Percentiles rank a stretch among this genome's conserved stretches.
These are phyloP conservation scores for Pecoramyces ruminantium DNA, from an alignment of 192 early-diverging fungal genomes.

Conservation along the genomic window DNA sequence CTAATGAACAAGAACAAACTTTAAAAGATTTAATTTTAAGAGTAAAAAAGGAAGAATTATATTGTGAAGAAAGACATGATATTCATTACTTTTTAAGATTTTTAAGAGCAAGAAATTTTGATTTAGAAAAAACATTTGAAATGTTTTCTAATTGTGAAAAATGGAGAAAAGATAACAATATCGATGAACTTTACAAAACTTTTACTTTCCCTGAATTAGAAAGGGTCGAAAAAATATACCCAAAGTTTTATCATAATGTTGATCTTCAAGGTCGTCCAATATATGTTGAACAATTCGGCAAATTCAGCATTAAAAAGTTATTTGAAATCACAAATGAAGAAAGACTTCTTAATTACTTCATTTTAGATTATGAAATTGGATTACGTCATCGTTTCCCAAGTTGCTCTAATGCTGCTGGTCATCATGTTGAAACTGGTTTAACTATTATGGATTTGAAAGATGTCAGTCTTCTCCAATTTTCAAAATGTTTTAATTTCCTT, in stretches of 20 bases:
- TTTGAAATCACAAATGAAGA: slow-evolving; percentile 45
- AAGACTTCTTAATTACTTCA: slow-evolving; percentile 50
- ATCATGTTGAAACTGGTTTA: slow-evolving; percentile 62
- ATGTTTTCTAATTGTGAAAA: slow-evolving; percentile 52
- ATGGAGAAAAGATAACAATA: slow-evolving; percentile 45
- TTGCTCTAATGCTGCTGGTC: slow-evolving; percentile 41
- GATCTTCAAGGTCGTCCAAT: slow-evolving; percentile 80
- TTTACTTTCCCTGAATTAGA: slow-evolving; percentile 50
- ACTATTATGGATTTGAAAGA: slow-evolving; percentile 85
- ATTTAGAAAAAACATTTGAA: slow-evolving; percentile 37
- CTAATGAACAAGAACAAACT: background rate
- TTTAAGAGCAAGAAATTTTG: slow-evolving; percentile 55
- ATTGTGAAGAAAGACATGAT: slow-evolving; percentile 36
- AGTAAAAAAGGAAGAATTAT: slow-evolving; percentile 22
- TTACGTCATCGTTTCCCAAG: slow-evolving; percentile 53
- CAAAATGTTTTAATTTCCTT: slow-evolving; percentile 45
- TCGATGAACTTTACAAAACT: background rate
- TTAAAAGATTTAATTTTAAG: slow-evolving; percentile 16
- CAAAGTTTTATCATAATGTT: slow-evolving; percentile 70
- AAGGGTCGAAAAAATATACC: slow-evolving; percentile 42
- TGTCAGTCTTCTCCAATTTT: slow-evolving; percentile 56
- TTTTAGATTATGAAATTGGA: slow-evolving; percentile 57
- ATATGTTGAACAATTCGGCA: slow-evolving; percentile 78
- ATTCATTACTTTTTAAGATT: slow-evolving; percentile 54
- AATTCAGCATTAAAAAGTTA: slow-evolving; percentile 39